These are phyloP conservation scores for Gamsiella multidivaricata DNA, from an alignment of 192 early-diverging fungal species.

Conservation along the genomic window DNA sequence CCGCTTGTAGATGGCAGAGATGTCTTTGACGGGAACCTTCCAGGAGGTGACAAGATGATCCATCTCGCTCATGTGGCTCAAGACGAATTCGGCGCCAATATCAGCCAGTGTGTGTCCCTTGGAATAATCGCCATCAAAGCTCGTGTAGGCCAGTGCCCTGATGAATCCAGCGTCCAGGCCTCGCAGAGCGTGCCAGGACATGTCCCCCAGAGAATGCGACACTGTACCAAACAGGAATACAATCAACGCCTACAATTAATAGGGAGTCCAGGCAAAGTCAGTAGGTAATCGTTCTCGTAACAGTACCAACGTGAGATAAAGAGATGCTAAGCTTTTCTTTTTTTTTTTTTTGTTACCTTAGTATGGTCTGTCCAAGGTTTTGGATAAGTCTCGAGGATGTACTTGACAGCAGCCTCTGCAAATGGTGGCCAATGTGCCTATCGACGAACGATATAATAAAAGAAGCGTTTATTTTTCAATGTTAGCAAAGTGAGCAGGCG, in stretches of 20 bases:
- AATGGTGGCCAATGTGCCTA: constrained; percentile 15
- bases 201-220: constrained; percentile 77
- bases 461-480: no score
- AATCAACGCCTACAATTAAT: constrained; percentile 63
- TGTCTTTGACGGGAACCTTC: constrained; percentile 72
- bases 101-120: constrained; percentile 71
- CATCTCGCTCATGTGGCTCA: constrained; percentile 55
- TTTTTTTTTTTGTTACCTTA: constrained; percentile 2
- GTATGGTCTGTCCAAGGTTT: constrained; percentile 3
- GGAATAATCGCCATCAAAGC: constrained; percentile 59
- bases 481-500: no score
- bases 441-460: not conserved
- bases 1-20: constrained; percentile 69
- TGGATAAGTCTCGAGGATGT: constrained; percentile 13
- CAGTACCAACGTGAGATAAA: no score
- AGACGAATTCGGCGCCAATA: constrained; percentile 71
- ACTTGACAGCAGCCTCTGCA: constrained; percentile 3
- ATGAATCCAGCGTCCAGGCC: constrained; percentile 71
- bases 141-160: constrained; percentile 57
- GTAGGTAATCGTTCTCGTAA: no score
- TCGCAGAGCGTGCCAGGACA: constrained; percentile 72
- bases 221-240: constrained; percentile 73
- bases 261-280: not conserved
- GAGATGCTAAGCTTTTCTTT: no score
- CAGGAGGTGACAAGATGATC: constrained; percentile 55